Percentiles rank a stretch among this genome's conserved stretches.
phyloP scores from a whole-genome alignment of 805 yeast species.

The Wickerhamomyces sydowiorum region DNA sequence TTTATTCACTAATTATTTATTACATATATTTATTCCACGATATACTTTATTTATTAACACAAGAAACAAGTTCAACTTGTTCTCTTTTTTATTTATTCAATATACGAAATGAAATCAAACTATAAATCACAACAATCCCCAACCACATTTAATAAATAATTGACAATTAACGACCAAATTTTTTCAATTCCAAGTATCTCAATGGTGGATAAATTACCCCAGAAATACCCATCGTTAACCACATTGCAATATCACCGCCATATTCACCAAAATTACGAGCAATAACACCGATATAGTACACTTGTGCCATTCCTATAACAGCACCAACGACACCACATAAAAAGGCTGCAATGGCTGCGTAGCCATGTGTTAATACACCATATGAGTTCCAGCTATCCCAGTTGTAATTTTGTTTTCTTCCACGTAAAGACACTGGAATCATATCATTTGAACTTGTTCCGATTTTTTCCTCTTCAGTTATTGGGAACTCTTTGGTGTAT shows the following conservation, averaged over 20 bases:
- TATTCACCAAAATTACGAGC: constrained; percentile 57
- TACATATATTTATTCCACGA: no score
- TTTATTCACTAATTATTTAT: constrained; percentile 1
- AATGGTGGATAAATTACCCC: constrained; percentile 56
- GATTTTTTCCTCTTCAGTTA: constrained; percentile 5
- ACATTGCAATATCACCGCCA: constrained; percentile 82
- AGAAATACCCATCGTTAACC: constrained; percentile 69
- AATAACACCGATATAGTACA: constrained; percentile 74
- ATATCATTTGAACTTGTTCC: constrained; percentile 1
- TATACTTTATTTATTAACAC: no score
- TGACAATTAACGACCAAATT: constrained; percentile 36
- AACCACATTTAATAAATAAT: neutral
- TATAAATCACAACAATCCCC: neutral
- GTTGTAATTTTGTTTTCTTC: constrained; percentile 47
- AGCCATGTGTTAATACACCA: constrained; percentile 56
- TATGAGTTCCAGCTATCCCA: constrained; percentile 71
- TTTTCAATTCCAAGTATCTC: constrained; percentile 61
- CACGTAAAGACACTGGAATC: constrained; percentile 10
- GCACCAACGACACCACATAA: constrained; percentile 74
- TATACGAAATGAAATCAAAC: neutral
- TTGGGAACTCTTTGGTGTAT: constrained; percentile 39
- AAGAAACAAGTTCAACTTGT: neutral
- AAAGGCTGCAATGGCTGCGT: constrained; percentile 65
- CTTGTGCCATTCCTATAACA: constrained; percentile 83
- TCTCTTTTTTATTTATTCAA: neutral